These are phyloP conservation scores for Paecilomyces sp. DNA, from an alignment of 2,329 filamentous ascomycete species.

Conservation along the genomic window DNA sequence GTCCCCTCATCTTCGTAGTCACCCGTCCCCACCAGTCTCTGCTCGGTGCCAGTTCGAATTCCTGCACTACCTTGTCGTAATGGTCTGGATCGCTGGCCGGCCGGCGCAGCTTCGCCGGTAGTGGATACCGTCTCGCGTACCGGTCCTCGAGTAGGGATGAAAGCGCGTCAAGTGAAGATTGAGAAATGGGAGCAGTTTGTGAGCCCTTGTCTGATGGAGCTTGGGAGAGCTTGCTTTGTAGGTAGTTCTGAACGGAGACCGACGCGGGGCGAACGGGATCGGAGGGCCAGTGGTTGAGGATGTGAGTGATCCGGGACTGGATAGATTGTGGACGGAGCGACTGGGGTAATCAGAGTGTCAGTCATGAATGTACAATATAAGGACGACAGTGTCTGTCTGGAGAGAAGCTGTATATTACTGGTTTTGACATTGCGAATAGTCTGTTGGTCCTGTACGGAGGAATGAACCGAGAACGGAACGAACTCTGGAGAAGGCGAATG, in stretches of 20 bases:
- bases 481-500: background rate
- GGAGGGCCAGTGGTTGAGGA: constrained; percentile 38
- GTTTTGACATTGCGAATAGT: constrained; percentile 17
- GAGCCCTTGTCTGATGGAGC: constrained; percentile 8
- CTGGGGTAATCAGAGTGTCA: constrained; percentile 1
- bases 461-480: background rate
- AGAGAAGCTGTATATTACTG: constrained; percentile 12
- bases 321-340: constrained; percentile 21
- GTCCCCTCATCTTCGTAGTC: constrained; percentile 40
- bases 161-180: constrained; percentile 48
- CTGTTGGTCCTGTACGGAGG: background rate
- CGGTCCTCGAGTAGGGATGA: constrained; percentile 55
- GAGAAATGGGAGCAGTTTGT: constrained; percentile 16
- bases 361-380: background rate
- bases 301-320: constrained; percentile 30
- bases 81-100: constrained; percentile 46
- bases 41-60: constrained; percentile 48
- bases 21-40: constrained; percentile 40
- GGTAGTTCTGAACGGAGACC: constrained; percentile 38
- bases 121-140: constrained; percentile 46
- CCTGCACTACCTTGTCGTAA: constrained; percentile 45
- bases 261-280: constrained; percentile 38
- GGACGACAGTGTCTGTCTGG: background rate
- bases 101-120: constrained; percentile 39
- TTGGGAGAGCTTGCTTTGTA: constrained; percentile 25